These are phyloP conservation scores for Torulaspora pretoriensis DNA, from an alignment of 1,139 yeast genomes.

Conservation along the genomic window DNA sequence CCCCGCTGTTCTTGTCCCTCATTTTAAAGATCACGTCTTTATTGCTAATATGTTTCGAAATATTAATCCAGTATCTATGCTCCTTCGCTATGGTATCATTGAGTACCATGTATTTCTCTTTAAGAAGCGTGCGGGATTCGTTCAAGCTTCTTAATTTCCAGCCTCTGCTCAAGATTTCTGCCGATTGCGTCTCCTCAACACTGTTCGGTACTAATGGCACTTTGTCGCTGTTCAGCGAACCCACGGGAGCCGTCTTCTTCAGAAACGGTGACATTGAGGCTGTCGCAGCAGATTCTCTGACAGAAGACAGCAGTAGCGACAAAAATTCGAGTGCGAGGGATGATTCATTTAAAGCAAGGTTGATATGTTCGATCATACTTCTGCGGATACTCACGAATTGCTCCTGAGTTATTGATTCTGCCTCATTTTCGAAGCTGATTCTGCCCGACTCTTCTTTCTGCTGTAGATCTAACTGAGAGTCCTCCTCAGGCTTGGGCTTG, in stretches of 20 bases:
- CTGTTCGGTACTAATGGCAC: conserved; percentile 33
- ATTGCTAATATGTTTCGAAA: conserved; percentile 42
- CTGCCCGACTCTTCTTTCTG: conserved; percentile 10
- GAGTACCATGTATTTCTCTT: conserved; percentile 50
- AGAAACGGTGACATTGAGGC: conserved; percentile 88
- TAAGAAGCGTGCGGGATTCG: conserved; percentile 51
- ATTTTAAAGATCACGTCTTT: conserved; percentile 74
- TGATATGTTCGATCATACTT: conserved; percentile 54
- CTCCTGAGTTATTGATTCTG: conserved; percentile 39
- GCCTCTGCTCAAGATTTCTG: conserved; percentile 56
- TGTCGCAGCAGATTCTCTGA: conserved; percentile 78
- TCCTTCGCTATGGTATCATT: conserved; percentile 58
- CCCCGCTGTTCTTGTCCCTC: conserved; percentile 48
- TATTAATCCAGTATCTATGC: conserved; percentile 65
- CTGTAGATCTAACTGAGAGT: conserved; percentile 12
- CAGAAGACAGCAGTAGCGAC: conserved; percentile 74
- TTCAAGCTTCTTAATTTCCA: conserved; percentile 77
- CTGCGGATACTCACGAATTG: conserved; percentile 53
- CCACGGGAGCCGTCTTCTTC: conserved; percentile 70
- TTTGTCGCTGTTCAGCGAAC: conserved; percentile 70
- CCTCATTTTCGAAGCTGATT: conserved; percentile 14
- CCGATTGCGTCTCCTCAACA: conserved; percentile 23
- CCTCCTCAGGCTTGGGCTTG: background rate
- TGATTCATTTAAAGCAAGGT: conserved; percentile 78
- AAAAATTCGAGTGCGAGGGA: conserved; percentile 84